Evolutionary conservation across 2,329 filamentous ascomycete species (phyloP).

Genomic region (Penicillium sp.): DNA sequence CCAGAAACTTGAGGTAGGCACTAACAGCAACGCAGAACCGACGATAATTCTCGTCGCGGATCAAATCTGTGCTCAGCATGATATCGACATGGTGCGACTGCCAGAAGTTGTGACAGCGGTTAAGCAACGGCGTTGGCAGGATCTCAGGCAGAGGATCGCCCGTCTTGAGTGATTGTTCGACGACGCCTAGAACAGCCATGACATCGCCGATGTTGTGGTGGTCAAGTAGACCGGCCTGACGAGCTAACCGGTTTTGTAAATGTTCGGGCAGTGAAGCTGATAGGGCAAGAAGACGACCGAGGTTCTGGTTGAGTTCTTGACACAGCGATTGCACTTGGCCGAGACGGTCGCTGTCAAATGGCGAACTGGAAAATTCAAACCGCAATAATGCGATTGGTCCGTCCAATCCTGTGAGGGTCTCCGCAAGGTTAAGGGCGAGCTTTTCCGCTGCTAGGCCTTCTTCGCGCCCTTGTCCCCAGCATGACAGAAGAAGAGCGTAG

Average conservation of each 20-base stretch:
- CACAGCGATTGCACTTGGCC: constrained; percentile 32
- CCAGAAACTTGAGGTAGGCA: constrained; percentile 45
- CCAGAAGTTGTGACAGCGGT: constrained; percentile 33
- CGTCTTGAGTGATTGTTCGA: constrained; percentile 49
- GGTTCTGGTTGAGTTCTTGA: constrained; percentile 31
- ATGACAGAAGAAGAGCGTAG: constrained; percentile 49
- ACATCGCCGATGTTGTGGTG: constrained; percentile 48
- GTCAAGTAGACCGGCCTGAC: constrained; percentile 41
- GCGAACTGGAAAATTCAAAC: constrained; percentile 41
- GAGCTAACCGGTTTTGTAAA: constrained; percentile 42
- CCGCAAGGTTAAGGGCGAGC: constrained; percentile 33
- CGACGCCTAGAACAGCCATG: constrained; percentile 50
- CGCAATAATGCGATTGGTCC: constrained; percentile 34
- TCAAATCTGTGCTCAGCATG: constrained; percentile 32
- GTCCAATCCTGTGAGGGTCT: constrained; percentile 33
- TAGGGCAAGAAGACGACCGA: constrained; percentile 38
- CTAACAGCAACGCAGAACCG: constrained; percentile 48
- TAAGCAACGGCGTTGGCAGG: constrained; percentile 47
- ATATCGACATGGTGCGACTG: constrained; percentile 20
- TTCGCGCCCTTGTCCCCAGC: constrained; percentile 37
- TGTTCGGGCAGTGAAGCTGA: constrained; percentile 36
- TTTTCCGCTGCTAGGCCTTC: constrained; percentile 29
- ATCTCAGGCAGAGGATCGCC: constrained; percentile 49
- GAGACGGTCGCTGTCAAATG: constrained; percentile 37
- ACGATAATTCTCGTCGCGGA: constrained; percentile 45